Evolutionary conservation across 768 basidiomycete species (phyloP), one percentile per base, ranked within the genome.

Genomic region (Mycena chlorophos): DNA sequence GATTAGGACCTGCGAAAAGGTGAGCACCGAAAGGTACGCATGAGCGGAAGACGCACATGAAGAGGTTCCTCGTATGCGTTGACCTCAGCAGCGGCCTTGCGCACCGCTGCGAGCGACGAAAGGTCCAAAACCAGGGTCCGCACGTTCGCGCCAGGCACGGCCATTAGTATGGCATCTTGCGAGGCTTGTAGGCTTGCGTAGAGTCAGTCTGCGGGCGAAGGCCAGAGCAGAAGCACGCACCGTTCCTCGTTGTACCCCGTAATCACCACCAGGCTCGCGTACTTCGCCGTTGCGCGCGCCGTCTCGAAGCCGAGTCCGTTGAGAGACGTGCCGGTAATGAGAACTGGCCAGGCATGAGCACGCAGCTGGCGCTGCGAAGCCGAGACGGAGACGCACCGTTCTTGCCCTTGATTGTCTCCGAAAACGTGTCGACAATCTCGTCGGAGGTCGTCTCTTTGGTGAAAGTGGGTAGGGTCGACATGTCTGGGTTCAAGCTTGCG

Each of bases 41-140:
- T 1, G 17, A 42, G n/a, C 40, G 14, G n/a, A 42, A 8, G n/a
- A 42, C 51, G n/a, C n/a, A 52, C 51, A 43, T 52, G 51, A 12
- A 52, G 14, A 3, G 51, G 40, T 22, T 54, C 52, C 4, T 42
- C 2, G 43, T 54, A 54, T 5, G 43, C 30, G 31, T 54, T 54
- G 14, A 54, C 45, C 25, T 54, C 52, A 2, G 42, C 45, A 3
- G 52, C 52, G 17, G 43, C 45, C n/a, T 46, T 38, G 19, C 52
- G 42, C 4, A 54, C 34, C 5, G 40, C 42, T 1, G 43, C 42
- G 17, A 46, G 42, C 17, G 52, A 54, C 12, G 43, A n/a, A 23
- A 54, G 52, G n/a, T 54, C 45, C n/a, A 54, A 45, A n/a, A 25
- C 42, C 4, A 54, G 52, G 4, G 25, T 6, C n/a, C 52, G 52